These are phyloP conservation scores for Jacaranda mimosifolia DNA, from an alignment of 257 asterid species.

Conservation along the genomic window DNA sequence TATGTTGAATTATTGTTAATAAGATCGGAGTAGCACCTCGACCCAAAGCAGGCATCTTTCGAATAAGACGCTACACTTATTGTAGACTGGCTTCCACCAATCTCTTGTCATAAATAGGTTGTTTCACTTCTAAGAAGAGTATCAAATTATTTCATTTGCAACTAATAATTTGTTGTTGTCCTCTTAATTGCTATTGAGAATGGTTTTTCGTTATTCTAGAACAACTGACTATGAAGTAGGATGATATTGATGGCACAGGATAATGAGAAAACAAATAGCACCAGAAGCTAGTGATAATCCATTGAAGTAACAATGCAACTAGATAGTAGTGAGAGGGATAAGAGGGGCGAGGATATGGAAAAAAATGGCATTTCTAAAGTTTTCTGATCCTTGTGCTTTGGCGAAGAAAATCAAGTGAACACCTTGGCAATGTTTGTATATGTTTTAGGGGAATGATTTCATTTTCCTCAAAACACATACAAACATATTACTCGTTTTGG, in stretches of 20 bases:
- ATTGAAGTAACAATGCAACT: background rate
- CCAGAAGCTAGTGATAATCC: background rate
- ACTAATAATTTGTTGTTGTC: constrained; percentile 7
- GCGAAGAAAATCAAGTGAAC: background rate
- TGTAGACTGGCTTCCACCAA: background rate
- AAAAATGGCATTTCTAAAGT: too few species aligned
- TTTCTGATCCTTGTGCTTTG: too few species aligned
- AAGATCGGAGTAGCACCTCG: too few species aligned
- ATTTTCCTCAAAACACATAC: too few species aligned
- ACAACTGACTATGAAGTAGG: constrained; percentile 10
- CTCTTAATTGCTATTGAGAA: background rate
- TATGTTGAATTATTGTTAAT: too few species aligned
- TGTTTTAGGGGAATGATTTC: background rate
- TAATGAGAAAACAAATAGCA: background rate
- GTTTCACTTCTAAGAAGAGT: constrained; percentile 4
- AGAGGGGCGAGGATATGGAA: too few species aligned
- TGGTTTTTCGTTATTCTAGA: background rate
- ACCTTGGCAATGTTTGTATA: background rate
- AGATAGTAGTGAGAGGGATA: background rate
- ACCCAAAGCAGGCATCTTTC: too few species aligned
- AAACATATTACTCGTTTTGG: too few species aligned
- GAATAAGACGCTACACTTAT: background rate
- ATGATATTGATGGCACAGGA: constrained; percentile 2
- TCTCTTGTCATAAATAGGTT: background rate
- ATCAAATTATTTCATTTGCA: background rate